Base-by-base conservation (phyloP, 2,329 filamentous ascomycete species). In the Microdochium paspali region DNA sequence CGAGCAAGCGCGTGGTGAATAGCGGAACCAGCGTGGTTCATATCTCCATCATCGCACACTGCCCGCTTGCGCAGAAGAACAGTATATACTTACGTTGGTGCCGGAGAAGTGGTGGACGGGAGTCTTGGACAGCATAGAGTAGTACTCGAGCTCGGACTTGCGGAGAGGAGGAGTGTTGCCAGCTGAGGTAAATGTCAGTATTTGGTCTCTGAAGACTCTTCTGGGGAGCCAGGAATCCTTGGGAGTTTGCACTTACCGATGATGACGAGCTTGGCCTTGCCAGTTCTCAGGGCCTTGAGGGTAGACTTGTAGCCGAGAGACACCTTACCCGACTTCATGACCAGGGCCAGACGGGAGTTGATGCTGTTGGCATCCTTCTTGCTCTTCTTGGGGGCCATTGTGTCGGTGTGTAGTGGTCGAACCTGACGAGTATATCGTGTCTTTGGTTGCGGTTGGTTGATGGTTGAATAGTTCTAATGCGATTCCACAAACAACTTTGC, bases 241-340 rank as follows among this genome's bases (percentile, higher is more conserved):
- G 7, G 13, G 35, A 21, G 35, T 20, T 40, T 21, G 55, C 23
- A 57, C 74, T 55, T 47, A 35, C 35, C 23, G 49, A 95, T 94
- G 75, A 95, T 90, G 71, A 97, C 88, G 60, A 96, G 84, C 87
- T 97, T 97, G 72, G 93, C 93, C 85, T 96, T 97, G 73, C 91
- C 90, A 61, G 84, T 86, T 66, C 91, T 87, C 62, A 97, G 86
- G 61, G 79, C 78, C 86, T 97, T 95, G 67, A 93, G 66, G 80
- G 70, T 91, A 55, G 82, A 87, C 76, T 91, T 90, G 81, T 91
- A 91, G 64, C 90, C 90, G 58, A 95, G 80, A 56, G 82, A 90
- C 77, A 95, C 89, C 69, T 85, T 84, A 72, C 80, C 72, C 48
- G 61, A 66, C 64, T 71, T 71, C 62, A 70, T 68, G 15, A 70